Evolutionary conservation across 176 grass and related monocot genomes (phyloP).

Genomic region (Aegilops bicornis): DNA sequence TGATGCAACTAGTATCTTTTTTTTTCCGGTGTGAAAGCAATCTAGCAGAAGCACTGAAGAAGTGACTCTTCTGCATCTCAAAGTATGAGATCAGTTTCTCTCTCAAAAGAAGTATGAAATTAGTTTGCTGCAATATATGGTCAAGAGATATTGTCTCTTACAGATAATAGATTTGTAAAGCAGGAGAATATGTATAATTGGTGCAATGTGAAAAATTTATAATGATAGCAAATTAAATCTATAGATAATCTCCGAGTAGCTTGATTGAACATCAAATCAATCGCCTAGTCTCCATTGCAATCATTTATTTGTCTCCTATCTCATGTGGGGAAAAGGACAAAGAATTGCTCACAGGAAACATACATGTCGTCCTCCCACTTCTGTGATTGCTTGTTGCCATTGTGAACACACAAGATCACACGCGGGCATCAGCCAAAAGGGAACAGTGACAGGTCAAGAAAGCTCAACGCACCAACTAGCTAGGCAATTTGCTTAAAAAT

Average conservation of each 20-base stretch:
- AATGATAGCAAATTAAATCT: not conserved
- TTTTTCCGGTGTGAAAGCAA: too few species aligned
- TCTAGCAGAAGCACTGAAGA: too few species aligned
- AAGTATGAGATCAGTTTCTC: too few species aligned
- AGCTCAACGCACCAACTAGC: slow-evolving; percentile 13
- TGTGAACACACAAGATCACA: slow-evolving; percentile 56
- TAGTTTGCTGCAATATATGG: not conserved
- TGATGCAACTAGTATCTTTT: too few species aligned
- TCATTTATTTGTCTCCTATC: not conserved
- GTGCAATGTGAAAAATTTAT: not conserved
- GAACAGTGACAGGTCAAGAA: slow-evolving; percentile 20
- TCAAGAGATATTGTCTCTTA: not conserved
- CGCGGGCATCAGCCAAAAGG: slow-evolving; percentile 8
- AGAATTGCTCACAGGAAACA: not conserved
- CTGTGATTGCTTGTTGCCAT: slow-evolving; percentile 50
- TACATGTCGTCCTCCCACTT: not conserved
- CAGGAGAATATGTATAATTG: not conserved
- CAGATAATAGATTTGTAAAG: not conserved
- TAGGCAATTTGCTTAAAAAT: slow-evolving; percentile 13
- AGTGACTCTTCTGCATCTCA: too few species aligned
- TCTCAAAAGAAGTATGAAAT: too few species aligned
- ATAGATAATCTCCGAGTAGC: not conserved
- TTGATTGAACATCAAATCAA: not conserved
- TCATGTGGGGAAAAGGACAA: not conserved
- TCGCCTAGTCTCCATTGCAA: not conserved